These are phyloP conservation scores for Oryza meyeriana DNA, from an alignment of 176 grass and related monocot genomes.

Conservation along the genomic window DNA sequence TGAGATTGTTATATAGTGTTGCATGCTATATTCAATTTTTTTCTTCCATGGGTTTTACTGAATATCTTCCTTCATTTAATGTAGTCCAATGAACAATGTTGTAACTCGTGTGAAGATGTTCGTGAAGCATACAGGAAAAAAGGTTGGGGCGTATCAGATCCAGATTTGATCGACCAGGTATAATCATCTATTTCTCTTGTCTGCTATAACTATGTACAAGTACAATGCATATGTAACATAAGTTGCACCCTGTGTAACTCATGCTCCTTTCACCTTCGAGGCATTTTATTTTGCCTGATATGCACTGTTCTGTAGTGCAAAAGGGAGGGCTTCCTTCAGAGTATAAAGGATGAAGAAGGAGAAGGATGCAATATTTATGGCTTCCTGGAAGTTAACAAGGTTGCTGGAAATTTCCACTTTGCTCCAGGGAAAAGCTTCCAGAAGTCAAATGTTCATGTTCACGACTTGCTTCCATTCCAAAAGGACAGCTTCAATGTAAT, in stretches of 20 bases:
- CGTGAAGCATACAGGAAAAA: conserved; percentile 94
- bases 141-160: conserved; percentile 90
- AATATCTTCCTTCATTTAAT: conserved; percentile 34
- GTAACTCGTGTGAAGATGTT: conserved; percentile 97
- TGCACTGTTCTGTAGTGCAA: conserved; percentile 68
- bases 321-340: conserved; percentile 96
- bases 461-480: conserved; percentile 93
- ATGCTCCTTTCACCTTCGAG: conserved; percentile 10
- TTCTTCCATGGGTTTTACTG: conserved; percentile 18
- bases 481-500: conserved; percentile 99
- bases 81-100: conserved; percentile 85
- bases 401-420: conserved; percentile 99
- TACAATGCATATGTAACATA: not conserved
- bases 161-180: conserved; percentile 92
- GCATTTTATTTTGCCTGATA: conserved; percentile 25
- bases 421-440: conserved; percentile 99
- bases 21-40: too few relatives aligned
- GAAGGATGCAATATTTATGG: conserved; percentile 99
- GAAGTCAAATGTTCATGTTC: conserved; percentile 93
- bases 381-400: conserved; percentile 88
- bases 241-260: not conserved
- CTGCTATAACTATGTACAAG: not conserved
- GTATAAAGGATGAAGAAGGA: conserved; percentile 97
- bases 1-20: conserved; percentile 10
- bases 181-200: not conserved